Evolutionary conservation across 2,329 filamentous ascomycete genomes (phyloP).

Genomic region (Zymoseptoria brevis): DNA sequence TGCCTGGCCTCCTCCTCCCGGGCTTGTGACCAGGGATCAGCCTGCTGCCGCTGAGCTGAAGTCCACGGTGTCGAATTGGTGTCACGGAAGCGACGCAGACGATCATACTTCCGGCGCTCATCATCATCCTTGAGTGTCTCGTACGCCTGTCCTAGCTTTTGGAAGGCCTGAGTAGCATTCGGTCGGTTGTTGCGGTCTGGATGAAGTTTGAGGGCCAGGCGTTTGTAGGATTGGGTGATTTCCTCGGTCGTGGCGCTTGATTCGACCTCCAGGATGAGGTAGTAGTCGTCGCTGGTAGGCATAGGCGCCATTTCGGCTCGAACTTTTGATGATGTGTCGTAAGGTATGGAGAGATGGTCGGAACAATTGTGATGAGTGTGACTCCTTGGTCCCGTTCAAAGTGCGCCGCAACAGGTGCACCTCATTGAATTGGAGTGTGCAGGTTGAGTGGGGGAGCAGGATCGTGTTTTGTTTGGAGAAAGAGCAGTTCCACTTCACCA

Average conservation of each 20-base stretch:
- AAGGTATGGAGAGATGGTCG: no score
- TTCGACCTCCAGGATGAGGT: slow-evolving; percentile 26
- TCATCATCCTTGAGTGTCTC: slow-evolving; percentile 29
- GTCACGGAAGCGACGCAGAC: slow-evolving; percentile 25
- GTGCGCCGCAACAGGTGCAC: no score
- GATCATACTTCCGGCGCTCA: slow-evolving; percentile 29
- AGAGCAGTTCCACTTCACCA: no score
- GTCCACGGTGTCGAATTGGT: slow-evolving; percentile 2
- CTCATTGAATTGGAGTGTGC: no score
- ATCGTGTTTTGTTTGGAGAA: no score
- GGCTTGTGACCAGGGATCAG: not conserved
- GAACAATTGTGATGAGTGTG: no score
- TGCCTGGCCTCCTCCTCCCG: slow-evolving; percentile 7
- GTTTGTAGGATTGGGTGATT: slow-evolving; percentile 28
- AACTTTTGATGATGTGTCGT: not conserved
- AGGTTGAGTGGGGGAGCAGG: no score
- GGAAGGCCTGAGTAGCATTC: slow-evolving; percentile 32
- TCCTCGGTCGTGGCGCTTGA: slow-evolving; percentile 21
- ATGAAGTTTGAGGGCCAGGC: slow-evolving; percentile 30
- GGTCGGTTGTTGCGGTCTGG: slow-evolving; percentile 30
- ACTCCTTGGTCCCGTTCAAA: no score
- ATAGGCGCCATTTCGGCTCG: slow-evolving; percentile 23
- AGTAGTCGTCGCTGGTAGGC: slow-evolving; percentile 28
- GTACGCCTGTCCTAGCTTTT: slow-evolving; percentile 32
- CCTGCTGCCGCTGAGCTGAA: not conserved